Evolutionary conservation across 768 basidiomycete species (phyloP).

Genomic region (Tricholoma bakamatsutake): DNA sequence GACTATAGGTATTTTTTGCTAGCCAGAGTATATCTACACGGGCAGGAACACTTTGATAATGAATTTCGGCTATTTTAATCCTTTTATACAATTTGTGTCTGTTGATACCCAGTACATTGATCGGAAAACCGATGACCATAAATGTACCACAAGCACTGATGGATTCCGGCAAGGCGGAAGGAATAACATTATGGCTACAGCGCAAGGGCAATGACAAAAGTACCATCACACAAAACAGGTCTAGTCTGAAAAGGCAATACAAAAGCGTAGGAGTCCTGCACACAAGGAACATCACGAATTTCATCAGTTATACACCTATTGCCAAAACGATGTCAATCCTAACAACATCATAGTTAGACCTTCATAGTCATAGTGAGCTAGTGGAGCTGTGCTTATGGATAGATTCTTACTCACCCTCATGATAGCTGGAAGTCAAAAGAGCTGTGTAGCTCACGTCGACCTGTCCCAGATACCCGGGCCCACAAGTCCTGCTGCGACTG

Average conservation of each 20-base stretch:
- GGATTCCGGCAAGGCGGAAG: neutral
- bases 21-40: too few species aligned
- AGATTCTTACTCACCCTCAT: neutral
- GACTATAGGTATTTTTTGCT: too few species aligned
- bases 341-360: neutral
- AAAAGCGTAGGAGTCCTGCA: slow-evolving; percentile 40
- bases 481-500: neutral
- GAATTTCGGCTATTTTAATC: too few species aligned
- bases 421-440: neutral
- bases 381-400: neutral
- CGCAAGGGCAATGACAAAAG: neutral
- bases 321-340: neutral
- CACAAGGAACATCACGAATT: slow-evolving; percentile 47
- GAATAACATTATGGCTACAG: neutral
- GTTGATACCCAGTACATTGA: too few species aligned
- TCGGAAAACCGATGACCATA: too few species aligned
- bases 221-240: slow-evolving; percentile 21
- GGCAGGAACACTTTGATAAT: too few species aligned
- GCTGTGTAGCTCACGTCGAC: neutral
- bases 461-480: neutral
- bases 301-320: slow-evolving; percentile 49
- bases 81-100: too few species aligned
- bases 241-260: slow-evolving; percentile 51
- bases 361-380: slow-evolving; percentile 1
- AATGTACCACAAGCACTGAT: neutral